These are phyloP conservation scores for Eucalyptus coolabah DNA, from an alignment of 345 rosid species.

Conservation along the genomic window DNA sequence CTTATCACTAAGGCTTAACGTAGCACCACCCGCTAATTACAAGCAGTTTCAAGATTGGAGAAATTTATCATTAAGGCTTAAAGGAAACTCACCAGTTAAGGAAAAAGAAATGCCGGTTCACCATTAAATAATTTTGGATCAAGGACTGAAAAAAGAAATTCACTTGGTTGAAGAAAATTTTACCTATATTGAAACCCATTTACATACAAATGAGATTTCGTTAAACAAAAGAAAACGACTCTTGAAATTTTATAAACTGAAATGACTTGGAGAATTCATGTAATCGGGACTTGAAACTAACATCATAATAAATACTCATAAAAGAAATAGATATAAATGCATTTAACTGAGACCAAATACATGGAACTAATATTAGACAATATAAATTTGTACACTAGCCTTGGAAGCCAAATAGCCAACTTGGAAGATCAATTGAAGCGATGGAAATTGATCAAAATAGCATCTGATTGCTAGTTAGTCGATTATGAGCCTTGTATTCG, in stretches of 20 bases:
- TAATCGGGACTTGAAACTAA: not conserved
- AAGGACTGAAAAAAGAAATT: not conserved
- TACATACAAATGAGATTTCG: not conserved
- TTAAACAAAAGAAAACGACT: not conserved
- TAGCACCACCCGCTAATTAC: not conserved
- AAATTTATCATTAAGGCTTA: not conserved
- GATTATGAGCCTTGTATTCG: not conserved
- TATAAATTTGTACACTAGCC: not conserved
- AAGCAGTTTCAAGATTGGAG: not conserved
- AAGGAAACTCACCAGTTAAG: not conserved
- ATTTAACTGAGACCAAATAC: not conserved
- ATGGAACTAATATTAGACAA: not conserved
- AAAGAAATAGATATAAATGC: not conserved
- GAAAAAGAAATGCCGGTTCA: not conserved
- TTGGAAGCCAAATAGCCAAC: not conserved
- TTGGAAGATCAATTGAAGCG: not conserved
- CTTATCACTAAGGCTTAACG: not conserved
- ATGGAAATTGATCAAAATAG: not conserved
- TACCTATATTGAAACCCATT: not conserved
- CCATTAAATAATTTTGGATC: not conserved
- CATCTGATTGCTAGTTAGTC: not conserved
- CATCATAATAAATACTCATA: not conserved
- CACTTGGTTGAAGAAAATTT: not conserved
- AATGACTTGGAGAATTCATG: not conserved
- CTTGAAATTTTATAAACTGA: not conserved